phyloP scores from a whole-genome alignment of 2,329 filamentous ascomycete species.

The Scedosporium dehoogii region DNA sequence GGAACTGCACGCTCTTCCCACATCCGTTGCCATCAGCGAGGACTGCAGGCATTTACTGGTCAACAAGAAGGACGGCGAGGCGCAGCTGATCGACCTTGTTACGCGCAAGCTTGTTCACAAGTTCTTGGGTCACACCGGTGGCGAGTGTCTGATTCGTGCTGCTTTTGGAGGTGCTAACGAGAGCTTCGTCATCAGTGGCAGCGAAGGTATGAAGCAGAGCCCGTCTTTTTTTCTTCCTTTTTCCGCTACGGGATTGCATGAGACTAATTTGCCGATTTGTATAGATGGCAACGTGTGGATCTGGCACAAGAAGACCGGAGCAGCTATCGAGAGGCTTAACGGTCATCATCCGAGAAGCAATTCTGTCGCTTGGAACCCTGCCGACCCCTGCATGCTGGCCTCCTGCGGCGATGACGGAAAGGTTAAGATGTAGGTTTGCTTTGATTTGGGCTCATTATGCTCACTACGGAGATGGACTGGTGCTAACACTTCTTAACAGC shows the following conservation, averaged over 20 bases:
- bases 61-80: slow-evolving; percentile 67
- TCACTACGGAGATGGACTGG: background rate
- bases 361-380: slow-evolving; percentile 80
- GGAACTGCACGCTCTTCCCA: slow-evolving; percentile 50
- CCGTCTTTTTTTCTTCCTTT: background rate
- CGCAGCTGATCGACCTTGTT: slow-evolving; percentile 69
- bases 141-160: slow-evolving; percentile 69
- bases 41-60: slow-evolving; percentile 77
- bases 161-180: slow-evolving; percentile 83
- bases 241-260: background rate
- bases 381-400: slow-evolving; percentile 73
- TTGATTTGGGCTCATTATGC: background rate
- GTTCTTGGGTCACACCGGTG: slow-evolving; percentile 68
- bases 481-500: slow-evolving; percentile 10
- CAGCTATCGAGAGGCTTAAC: slow-evolving; percentile 63
- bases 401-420: slow-evolving; percentile 81
- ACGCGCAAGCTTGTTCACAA: slow-evolving; percentile 61
- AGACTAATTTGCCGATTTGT: slow-evolving; percentile 13
- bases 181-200: slow-evolving; percentile 84
- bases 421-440: slow-evolving; percentile 66
- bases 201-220: slow-evolving; percentile 40
- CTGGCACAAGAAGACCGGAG: slow-evolving; percentile 80
- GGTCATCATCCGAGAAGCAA: slow-evolving; percentile 75
- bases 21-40: slow-evolving; percentile 69
- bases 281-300: slow-evolving; percentile 62